Evolutionary conservation across 768 basidiomycete species (phyloP).

Genomic region (Calocybe cyanea): DNA sequence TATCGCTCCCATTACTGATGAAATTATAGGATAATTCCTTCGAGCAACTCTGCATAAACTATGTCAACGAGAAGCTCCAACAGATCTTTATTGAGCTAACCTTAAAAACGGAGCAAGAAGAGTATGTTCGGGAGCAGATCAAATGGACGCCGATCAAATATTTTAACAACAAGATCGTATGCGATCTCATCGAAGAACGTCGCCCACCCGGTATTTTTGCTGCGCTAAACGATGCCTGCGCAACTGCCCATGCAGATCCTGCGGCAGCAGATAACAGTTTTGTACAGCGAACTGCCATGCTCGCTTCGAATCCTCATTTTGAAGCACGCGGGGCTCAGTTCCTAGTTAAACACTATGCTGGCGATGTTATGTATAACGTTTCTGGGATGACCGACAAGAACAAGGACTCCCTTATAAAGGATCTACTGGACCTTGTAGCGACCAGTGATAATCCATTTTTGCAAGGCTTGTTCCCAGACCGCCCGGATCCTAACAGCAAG

Average conservation of each 20-base stretch:
- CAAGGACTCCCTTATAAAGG: constrained; percentile 95
- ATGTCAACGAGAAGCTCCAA: constrained; percentile 99
- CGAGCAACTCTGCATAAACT: constrained; percentile 99
- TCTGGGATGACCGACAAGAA: constrained; percentile 99
- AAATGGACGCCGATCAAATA: constrained; percentile 99
- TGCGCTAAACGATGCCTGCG: constrained; percentile 97
- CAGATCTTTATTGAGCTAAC: constrained; percentile 99
- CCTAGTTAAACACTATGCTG: constrained; percentile 94
- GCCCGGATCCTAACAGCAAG: constrained; percentile 95
- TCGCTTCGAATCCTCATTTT: constrained; percentile 88
- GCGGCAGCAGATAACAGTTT: constrained; percentile 96
- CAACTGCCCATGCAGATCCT: constrained; percentile 97
- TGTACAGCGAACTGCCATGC: constrained; percentile 79
- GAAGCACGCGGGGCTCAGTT: constrained; percentile 94
- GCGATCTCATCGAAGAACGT: constrained; percentile 95
- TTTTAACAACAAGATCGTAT: constrained; percentile 98
- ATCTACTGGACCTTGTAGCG: constrained; percentile 85
- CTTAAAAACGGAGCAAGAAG: constrained; percentile 98
- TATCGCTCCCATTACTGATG: constrained; percentile 6
- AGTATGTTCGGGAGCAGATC: constrained; percentile 97
- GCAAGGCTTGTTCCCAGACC: constrained; percentile 86
- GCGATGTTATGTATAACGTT: constrained; percentile 98
- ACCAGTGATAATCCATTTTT: constrained; percentile 81
- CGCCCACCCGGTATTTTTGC: constrained; percentile 97
- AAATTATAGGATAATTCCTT: constrained; percentile 83